Conservation (phyloP, 495 filamentous ascomycete species). For the Tuber calosporum region DNA sequence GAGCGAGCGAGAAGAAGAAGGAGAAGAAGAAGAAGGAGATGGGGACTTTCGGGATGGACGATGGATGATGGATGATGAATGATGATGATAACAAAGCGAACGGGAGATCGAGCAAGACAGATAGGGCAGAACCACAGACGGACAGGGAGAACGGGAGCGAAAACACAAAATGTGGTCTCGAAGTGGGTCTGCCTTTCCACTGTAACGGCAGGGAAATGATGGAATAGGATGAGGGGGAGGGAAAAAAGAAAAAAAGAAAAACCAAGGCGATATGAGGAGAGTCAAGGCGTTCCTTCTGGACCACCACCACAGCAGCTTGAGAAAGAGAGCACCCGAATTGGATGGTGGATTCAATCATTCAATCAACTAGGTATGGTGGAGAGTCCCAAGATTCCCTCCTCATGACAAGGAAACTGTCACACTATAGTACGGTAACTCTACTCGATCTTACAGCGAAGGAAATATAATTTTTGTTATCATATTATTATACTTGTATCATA, state of each 20-base stretch:
- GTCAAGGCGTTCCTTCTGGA: not conserved
- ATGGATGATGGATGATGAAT: not conserved
- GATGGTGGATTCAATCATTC: not conserved
- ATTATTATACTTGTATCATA: not conserved
- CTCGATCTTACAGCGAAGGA: not conserved
- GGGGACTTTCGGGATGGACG: too few species aligned
- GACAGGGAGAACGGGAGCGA: not conserved
- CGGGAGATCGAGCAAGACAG: not conserved
- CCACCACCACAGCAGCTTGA: not conserved
- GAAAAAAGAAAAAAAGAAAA: not conserved
- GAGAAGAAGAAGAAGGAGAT: constrained; percentile 2
- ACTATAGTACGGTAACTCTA: too few species aligned
- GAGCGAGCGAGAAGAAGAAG: not conserved
- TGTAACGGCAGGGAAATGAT: not conserved
- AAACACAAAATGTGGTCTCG: not conserved
- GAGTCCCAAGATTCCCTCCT: not conserved
- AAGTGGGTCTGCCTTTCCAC: not conserved
- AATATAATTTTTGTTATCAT: not conserved
- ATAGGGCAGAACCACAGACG: not conserved
- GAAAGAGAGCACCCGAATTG: not conserved
- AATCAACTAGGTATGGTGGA: too few species aligned
- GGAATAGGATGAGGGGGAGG: not conserved
- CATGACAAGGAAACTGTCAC: not conserved
- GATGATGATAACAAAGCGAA: not conserved
- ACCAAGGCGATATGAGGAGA: not conserved